phyloP scores from a whole-genome alignment of 441 rosid genomes.

The Mallotus repandus region DNA sequence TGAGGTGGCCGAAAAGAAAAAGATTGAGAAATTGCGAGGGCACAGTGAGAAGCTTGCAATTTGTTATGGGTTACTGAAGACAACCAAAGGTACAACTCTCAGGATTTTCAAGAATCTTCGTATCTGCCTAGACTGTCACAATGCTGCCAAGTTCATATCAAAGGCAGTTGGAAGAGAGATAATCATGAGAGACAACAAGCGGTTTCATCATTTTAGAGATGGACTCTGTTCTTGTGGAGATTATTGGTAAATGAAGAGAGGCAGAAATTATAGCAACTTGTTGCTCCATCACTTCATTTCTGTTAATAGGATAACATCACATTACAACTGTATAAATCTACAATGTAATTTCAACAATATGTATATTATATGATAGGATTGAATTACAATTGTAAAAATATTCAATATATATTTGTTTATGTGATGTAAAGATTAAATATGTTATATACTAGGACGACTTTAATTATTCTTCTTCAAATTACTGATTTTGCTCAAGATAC shows the following conservation, averaged over 20 bases:
- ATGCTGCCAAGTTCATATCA: constrained; percentile 58
- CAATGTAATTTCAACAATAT: background rate
- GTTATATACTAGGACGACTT: no score
- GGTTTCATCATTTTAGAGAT: constrained; percentile 67
- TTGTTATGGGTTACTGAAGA: constrained; percentile 55
- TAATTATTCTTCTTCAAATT: no score
- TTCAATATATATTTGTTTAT: no score
- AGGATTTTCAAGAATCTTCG: constrained; percentile 70
- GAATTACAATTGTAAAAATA: no score
- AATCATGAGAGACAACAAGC: constrained; percentile 61
- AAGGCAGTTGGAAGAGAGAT: constrained; percentile 46
- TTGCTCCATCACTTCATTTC: background rate
- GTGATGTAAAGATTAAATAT: no score
- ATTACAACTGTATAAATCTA: background rate
- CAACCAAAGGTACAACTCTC: constrained; percentile 34
- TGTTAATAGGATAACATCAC: background rate
- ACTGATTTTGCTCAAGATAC: no score
- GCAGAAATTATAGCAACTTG: background rate
- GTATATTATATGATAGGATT: background rate
- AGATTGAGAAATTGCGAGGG: constrained; percentile 45
- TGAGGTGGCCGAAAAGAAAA: constrained; percentile 47
- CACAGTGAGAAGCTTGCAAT: constrained; percentile 80
- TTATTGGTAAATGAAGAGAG: constrained; percentile 53
- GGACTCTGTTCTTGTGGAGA: constrained; percentile 71
- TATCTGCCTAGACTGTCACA: constrained; percentile 73